Evolutionary conservation across 371 early-diverging fungal genomes (phyloP).

Genomic region (Homolaphlyctis polyrhiza): DNA sequence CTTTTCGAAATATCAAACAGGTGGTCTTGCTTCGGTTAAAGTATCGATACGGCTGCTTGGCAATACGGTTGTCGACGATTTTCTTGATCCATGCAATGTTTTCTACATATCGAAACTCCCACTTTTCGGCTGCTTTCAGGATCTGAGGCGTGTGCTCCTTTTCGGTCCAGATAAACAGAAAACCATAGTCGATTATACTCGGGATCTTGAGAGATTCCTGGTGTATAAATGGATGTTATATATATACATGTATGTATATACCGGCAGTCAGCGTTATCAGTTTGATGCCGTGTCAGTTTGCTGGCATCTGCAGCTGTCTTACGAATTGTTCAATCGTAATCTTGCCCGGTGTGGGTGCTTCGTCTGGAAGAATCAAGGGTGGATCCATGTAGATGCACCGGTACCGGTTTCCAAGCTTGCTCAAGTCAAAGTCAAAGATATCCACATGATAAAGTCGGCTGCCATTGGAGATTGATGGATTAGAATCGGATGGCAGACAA

Average conservation of each 20-base stretch:
- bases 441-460: conserved; percentile 32
- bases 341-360: conserved; percentile 60
- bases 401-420: conserved; percentile 56
- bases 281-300: neutral
- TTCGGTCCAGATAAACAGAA: conserved; percentile 88
- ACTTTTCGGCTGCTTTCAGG: conserved; percentile 60
- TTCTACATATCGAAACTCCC: conserved; percentile 93
- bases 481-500: neutral
- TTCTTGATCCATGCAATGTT: conserved; percentile 93
- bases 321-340: conserved; percentile 65
- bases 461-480: neutral
- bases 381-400: conserved; percentile 90
- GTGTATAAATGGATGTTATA: neutral
- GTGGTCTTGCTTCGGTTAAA: conserved; percentile 81
- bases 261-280: neutral
- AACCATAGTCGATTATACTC: conserved; percentile 66
- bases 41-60: conserved; percentile 55
- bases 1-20: conserved; percentile 82
- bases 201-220: conserved; percentile 53
- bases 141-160: conserved; percentile 82
- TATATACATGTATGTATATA: too few species aligned
- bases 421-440: conserved; percentile 37
- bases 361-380: conserved; percentile 68
- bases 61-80: conserved; percentile 73
- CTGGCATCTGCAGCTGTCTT: conserved; percentile 7